These are phyloP conservation scores for Chaetomium sp. DNA, from an alignment of 2,329 filamentous ascomycete species.

Conservation along the genomic window DNA sequence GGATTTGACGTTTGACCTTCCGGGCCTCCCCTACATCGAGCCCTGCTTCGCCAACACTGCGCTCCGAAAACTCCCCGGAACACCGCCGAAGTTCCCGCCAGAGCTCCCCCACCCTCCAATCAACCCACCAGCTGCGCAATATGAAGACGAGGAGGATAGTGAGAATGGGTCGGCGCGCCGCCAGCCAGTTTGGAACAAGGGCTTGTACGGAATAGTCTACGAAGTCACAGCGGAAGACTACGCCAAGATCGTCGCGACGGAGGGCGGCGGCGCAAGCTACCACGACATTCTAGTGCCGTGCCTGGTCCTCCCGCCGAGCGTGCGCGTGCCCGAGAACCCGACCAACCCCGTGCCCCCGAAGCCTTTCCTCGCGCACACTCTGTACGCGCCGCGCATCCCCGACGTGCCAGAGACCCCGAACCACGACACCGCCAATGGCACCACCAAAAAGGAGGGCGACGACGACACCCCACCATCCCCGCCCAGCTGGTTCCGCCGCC, in stretches of 20 bases:
- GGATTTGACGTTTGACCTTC: slow-evolving; percentile 79
- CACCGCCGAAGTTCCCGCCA: slow-evolving; percentile 27
- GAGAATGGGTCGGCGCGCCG: slow-evolving; percentile 38
- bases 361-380: slow-evolving; percentile 81
- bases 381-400: slow-evolving; percentile 67
- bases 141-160: slow-evolving; percentile 6
- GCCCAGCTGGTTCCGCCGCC: slow-evolving; percentile 47
- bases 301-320: slow-evolving; percentile 62
- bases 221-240: slow-evolving; percentile 86
- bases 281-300: slow-evolving; percentile 80
- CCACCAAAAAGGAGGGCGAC: slow-evolving; percentile 28
- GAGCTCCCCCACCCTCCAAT: slow-evolving; percentile 9
- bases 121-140: slow-evolving; percentile 5
- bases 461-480: slow-evolving; percentile 34
- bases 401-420: slow-evolving; percentile 34
- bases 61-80: slow-evolving; percentile 55
- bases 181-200: slow-evolving; percentile 69
- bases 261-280: slow-evolving; percentile 86
- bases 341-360: slow-evolving; percentile 57
- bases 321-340: slow-evolving; percentile 66
- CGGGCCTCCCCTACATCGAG: slow-evolving; percentile 82
- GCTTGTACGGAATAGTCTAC: slow-evolving; percentile 90
- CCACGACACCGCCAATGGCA: slow-evolving; percentile 17
- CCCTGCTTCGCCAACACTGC: slow-evolving; percentile 89
- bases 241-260: slow-evolving; percentile 82